Conservation (phyloP, 2,329 filamentous ascomycete genomes). For the Cladosporium cucumerinum region DNA sequence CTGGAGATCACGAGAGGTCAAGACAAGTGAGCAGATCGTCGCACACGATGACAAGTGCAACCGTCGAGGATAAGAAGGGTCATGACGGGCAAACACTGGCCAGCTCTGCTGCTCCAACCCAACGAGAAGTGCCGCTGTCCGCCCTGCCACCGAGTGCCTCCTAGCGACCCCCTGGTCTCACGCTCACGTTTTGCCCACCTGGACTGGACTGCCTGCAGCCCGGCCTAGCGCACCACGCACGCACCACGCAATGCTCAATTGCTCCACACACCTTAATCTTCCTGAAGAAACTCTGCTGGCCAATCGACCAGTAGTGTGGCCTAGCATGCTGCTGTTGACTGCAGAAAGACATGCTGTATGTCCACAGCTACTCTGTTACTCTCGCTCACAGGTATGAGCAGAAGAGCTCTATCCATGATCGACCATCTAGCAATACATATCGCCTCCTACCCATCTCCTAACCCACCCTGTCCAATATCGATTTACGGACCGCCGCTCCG, state of each 20-base stretch:
- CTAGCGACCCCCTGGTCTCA: constrained; percentile 4
- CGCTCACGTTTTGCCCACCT: background rate
- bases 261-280: constrained; percentile 16
- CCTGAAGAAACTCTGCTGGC: constrained; percentile 15
- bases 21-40: background rate
- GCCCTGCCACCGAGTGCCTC: background rate
- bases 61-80: background rate
- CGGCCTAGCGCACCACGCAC: background rate
- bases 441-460: background rate
- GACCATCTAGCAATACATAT: background rate
- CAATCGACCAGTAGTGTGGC: background rate
- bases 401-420: background rate
- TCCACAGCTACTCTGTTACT: background rate
- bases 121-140: background rate
- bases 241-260: background rate
- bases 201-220: constrained; percentile 4
- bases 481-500: background rate
- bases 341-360: background rate
- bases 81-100: background rate
- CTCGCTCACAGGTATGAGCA: background rate
- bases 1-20: background rate
- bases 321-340: background rate
- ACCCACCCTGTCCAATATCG: background rate
- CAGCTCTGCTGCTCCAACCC: too few relatives aligned
- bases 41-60: background rate